Conservation (phyloP, 176 grass and related monocot genomes). For the Paspalum notatum region DNA sequence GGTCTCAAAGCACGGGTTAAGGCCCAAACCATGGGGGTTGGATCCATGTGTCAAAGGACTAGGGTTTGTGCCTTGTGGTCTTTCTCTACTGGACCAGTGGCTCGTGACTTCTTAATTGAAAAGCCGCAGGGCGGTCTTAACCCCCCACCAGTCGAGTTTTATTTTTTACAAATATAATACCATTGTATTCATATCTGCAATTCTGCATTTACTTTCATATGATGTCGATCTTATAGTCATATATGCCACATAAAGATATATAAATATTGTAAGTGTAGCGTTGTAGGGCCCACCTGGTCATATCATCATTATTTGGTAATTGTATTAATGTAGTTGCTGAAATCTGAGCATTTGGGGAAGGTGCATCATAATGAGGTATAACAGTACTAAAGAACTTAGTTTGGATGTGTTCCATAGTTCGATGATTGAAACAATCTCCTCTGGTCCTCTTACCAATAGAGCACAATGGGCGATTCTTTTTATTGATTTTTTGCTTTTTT, state of each 20-base stretch:
- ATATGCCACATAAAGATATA: not conserved
- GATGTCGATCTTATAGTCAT: not conserved
- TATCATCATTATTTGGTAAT: constrained; percentile 22
- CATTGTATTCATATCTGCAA: not conserved
- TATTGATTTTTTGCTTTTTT: constrained; percentile 12
- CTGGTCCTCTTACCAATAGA: not conserved
- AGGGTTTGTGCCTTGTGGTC: no score
- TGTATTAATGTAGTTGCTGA: constrained; percentile 5
- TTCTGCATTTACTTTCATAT: not conserved
- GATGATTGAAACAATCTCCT: not conserved
- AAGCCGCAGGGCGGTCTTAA: no score
- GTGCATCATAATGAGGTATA: not conserved
- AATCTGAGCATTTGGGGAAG: constrained; percentile 9
- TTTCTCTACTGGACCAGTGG: no score
- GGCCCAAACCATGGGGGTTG: no score
- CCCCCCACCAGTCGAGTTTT: no score
- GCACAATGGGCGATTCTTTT: not conserved
- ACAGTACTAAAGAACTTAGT: not conserved
- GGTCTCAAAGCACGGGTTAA: no score
- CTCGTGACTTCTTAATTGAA: no score
- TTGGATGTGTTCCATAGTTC: not conserved
- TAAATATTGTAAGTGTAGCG: not conserved
- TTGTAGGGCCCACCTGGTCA: not conserved
- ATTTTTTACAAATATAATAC: not conserved
- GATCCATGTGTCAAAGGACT: no score